phyloP scores from a whole-genome alignment of 2,329 filamentous ascomycete genomes.

The Stagonosporopsis tanaceti region DNA sequence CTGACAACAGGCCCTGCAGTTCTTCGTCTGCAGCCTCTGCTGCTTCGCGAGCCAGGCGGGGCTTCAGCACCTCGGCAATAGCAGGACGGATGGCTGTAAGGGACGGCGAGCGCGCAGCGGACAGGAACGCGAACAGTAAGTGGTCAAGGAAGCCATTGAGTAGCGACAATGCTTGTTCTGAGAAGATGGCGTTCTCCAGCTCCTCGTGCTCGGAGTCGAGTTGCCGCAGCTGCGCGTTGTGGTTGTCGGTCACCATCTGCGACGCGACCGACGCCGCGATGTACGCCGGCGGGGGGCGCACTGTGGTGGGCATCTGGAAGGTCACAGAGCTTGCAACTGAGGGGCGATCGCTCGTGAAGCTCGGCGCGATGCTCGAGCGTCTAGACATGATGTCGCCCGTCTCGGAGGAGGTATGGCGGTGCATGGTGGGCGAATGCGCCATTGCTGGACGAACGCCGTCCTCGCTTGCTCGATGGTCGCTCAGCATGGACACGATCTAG shows the following conservation, averaged over 20 bases:
- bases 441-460: slow-evolving; percentile 10
- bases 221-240: slow-evolving; percentile 75
- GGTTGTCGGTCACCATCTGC: slow-evolving; percentile 88
- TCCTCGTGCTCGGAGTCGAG: slow-evolving; percentile 68
- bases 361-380: slow-evolving; percentile 54
- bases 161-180: slow-evolving; percentile 74
- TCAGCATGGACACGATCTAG: slow-evolving; percentile 5
- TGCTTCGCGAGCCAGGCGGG: slow-evolving; percentile 84
- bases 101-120: slow-evolving; percentile 77
- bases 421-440: slow-evolving; percentile 33
- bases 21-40: slow-evolving; percentile 86
- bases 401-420: slow-evolving; percentile 47
- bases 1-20: slow-evolving; percentile 85
- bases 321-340: slow-evolving; percentile 62
- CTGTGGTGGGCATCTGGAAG: slow-evolving; percentile 69
- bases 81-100: slow-evolving; percentile 79
- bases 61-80: slow-evolving; percentile 85
- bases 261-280: slow-evolving; percentile 88
- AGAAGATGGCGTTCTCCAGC: slow-evolving; percentile 75
- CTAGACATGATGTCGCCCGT: slow-evolving; percentile 44
- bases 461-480: slow-evolving; percentile 16
- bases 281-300: slow-evolving; percentile 83
- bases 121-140: slow-evolving; percentile 89
- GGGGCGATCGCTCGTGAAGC: slow-evolving; percentile 75
- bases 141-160: slow-evolving; percentile 95